These are phyloP conservation scores for Xylariaceae sp. DNA, from an alignment of 2,329 filamentous ascomycete genomes.

Conservation along the genomic window DNA sequence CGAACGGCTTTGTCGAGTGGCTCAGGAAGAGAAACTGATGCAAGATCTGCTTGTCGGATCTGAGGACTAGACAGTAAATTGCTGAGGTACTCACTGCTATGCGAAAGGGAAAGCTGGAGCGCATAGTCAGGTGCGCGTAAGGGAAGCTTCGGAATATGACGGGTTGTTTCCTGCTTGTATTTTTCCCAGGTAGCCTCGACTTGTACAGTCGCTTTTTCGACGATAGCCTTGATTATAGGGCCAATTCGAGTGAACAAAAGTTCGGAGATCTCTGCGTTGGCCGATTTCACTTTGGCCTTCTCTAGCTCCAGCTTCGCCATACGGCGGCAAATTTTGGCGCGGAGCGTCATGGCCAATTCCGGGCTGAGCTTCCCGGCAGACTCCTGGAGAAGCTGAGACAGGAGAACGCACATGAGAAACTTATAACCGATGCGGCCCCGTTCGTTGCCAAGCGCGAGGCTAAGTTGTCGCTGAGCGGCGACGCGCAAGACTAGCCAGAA, in stretches of 20 bases:
- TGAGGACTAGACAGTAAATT: conserved; percentile 4
- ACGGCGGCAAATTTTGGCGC: conserved; percentile 52
- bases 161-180: conserved; percentile 36
- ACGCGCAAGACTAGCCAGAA: conserved; percentile 62
- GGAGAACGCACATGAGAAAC: conserved; percentile 45
- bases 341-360: conserved; percentile 39
- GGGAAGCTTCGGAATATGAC: conserved; percentile 41
- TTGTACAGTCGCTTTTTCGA: conserved; percentile 27
- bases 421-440: conserved; percentile 53
- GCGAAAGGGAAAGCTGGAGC: conserved; percentile 34
- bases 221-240: conserved; percentile 5
- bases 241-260: too few species aligned
- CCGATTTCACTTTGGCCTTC: too few species aligned
- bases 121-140: conserved; percentile 25
- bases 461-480: conserved; percentile 49
- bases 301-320: conserved; percentile 53
- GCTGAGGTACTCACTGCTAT: conserved; percentile 35
- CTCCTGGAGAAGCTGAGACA: conserved; percentile 45
- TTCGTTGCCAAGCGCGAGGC: conserved; percentile 34
- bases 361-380: conserved; percentile 21
- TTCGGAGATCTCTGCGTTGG: too few species aligned
- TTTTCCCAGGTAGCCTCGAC: conserved; percentile 36
- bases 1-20: conserved; percentile 20
- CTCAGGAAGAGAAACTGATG: conserved; percentile 12
- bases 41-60: neutral